A percentile compares a stretch with the other conserved stretches of the same genome.
Evolutionary conservation across 1,284 basidiomycete species (phyloP).

Genomic region (Ganoderma lingzhi): DNA sequence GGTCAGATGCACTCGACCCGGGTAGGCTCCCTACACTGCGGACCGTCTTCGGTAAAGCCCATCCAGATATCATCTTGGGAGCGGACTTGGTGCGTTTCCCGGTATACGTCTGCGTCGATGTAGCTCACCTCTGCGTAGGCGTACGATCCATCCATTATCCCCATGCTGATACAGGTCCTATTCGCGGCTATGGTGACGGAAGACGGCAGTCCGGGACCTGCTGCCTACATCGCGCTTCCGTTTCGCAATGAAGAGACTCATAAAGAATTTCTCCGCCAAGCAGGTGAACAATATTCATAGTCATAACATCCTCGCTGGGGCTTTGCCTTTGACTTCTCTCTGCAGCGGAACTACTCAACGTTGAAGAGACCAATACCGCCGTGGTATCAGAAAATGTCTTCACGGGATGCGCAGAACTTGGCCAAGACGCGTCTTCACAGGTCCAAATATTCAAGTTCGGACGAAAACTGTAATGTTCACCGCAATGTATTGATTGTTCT

Average conservation of each 20-base stretch:
- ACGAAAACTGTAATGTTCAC: not conserved
- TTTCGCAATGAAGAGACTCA: slow-evolving; percentile 56
- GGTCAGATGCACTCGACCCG: slow-evolving; percentile 62
- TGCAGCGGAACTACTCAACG: slow-evolving; percentile 15
- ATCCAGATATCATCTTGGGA: slow-evolving; percentile 68
- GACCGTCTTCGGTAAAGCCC: slow-evolving; percentile 50
- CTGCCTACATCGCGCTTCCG: slow-evolving; percentile 67
- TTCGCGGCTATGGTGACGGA: slow-evolving; percentile 51
- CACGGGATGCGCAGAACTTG: slow-evolving; percentile 25
- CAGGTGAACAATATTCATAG: slow-evolving; percentile 41
- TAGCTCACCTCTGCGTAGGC: slow-evolving; percentile 52
- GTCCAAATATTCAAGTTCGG: slow-evolving; percentile 22
- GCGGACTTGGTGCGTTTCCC: slow-evolving; percentile 66
- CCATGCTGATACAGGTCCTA: slow-evolving; percentile 62
- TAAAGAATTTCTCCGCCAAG: slow-evolving; percentile 47
- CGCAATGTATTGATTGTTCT: not conserved
- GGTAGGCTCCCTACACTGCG: slow-evolving; percentile 35
- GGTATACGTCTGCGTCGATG: not conserved
- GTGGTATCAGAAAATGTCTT: slow-evolving; percentile 23
- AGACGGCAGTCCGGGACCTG: slow-evolving; percentile 13
- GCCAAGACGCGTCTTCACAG: slow-evolving; percentile 18
- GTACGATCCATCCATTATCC: slow-evolving; percentile 71
- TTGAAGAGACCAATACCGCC: slow-evolving; percentile 12
- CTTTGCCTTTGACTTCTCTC: not conserved
- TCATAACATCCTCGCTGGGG: too few relatives aligned